Evolutionary conservation across 257 asterid species (phyloP).

Genomic region (Scutellaria baicalensis): DNA sequence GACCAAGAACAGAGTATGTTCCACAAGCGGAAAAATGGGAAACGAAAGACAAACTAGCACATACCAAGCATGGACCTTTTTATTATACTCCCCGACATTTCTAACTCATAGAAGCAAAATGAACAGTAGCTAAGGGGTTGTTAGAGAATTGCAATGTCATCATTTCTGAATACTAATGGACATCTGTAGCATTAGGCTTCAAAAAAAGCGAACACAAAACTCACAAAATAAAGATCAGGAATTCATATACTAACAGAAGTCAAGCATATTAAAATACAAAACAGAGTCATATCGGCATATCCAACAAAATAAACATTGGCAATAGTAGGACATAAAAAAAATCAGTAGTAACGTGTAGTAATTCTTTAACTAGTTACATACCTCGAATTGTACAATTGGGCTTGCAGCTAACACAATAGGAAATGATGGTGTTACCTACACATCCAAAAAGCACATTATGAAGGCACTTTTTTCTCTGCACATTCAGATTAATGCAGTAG

Average conservation of each 20-base stretch:
- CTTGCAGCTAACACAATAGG: constrained; percentile 66
- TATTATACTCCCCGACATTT: neutral
- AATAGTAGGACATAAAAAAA: neutral
- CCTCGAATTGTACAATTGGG: constrained; percentile 89
- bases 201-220: neutral
- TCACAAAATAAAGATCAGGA: neutral
- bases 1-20: neutral
- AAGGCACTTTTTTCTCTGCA: neutral
- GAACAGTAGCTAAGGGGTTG: neutral
- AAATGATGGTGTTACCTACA: constrained; percentile 85
- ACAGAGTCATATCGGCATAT: neutral
- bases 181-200: neutral
- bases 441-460: constrained; percentile 21
- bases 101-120: neutral
- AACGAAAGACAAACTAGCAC: neutral
- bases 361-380: constrained; percentile 22
- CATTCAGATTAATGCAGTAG: constrained; percentile 1
- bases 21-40: neutral
- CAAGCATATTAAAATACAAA: neutral
- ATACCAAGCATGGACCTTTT: neutral
- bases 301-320: neutral
- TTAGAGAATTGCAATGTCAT: neutral
- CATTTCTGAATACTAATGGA: neutral
- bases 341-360: neutral
- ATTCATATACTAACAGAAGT: neutral